Evolutionary conservation across 2,329 filamentous ascomycete species (phyloP), one percentile per base, ranked within the genome.

Genomic region (Xylaria sp.): DNA sequence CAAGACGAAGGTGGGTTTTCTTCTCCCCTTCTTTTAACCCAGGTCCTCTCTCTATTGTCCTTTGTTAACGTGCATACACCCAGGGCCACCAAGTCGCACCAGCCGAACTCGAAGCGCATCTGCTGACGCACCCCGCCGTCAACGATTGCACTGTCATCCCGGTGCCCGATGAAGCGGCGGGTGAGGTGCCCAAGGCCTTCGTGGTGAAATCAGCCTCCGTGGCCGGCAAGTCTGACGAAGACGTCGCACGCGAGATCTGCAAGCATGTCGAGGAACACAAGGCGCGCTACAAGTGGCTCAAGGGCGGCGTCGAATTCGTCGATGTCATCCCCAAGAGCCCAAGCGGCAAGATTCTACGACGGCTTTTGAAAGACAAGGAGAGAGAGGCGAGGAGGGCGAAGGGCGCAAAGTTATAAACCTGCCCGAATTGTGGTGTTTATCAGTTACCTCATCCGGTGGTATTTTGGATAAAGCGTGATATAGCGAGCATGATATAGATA

Each of bases 1-100:
- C 71, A 83, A 83, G 69, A 76, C 79, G 33, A 77, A 92, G 75
- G 78, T 79, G 66, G 49, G 70, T 47, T 6, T 35, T 48, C 11
- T 23, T 21, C 4, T 21, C 8, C 29, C n/a, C n/a, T n/a, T 23
- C 10, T 57, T n/a, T 21, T 35, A 7, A 9, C 35, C 1, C 43
- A 17, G 19, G 19, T 21, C 10, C n/a, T 41, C 3, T 27, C 23
- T 35, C 23, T 29, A 17, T 25, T 35, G 11, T 37, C 7, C 6
- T 35, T 38, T 27, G 3, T 29, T 27, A 19, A 31, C 15, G 44
- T 31, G 25, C 33, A 23, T 4, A 3, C 11, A 52, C 38, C 46
- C 54, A 79, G 87, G 92, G 91, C 59, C 81, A 89, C 62, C 91
- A 95, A 86, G 91, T 95, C 21, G 90, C 91, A 0, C 91, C 91